Percentiles rank a stretch among this genome's conserved stretches.
Conservation (phyloP, 108 stramenopile genomes). For the Nitzschia sp. region DNA sequence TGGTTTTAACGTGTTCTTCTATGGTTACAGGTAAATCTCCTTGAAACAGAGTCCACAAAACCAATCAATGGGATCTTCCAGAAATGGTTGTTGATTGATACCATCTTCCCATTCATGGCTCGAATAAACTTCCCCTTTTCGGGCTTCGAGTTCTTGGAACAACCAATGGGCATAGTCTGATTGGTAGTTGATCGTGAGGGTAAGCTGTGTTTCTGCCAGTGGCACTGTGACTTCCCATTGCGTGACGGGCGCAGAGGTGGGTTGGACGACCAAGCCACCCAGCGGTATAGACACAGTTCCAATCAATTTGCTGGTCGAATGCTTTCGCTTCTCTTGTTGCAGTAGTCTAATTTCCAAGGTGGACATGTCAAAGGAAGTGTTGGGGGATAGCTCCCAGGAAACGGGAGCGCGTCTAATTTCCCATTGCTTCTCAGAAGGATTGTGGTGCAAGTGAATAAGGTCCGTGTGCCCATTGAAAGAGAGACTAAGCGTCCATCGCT, state of each 20-base stretch:
- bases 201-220: slow-evolving; percentile 21
- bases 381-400: slow-evolving; percentile 9
- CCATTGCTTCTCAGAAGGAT: background rate
- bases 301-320: slow-evolving; percentile 4
- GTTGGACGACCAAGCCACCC: slow-evolving; percentile 34
- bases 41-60: slow-evolving; percentile 23
- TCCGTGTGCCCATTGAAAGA: slow-evolving; percentile 34
- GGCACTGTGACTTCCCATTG: slow-evolving; percentile 29
- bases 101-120: background rate
- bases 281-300: slow-evolving; percentile 30
- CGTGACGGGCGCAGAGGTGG: slow-evolving; percentile 15
- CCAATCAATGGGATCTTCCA: slow-evolving; percentile 13
- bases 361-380: slow-evolving; percentile 5
- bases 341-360: slow-evolving; percentile 12
- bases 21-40: background rate
- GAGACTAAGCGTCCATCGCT: slow-evolving; percentile 31
- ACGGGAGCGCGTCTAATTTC: slow-evolving; percentile 15
- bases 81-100: background rate
- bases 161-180: slow-evolving; percentile 56
- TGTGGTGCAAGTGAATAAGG: slow-evolving; percentile 19
- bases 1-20: too few species aligned
- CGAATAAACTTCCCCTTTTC: slow-evolving; percentile 31
- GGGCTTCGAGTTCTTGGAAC: slow-evolving; percentile 37
- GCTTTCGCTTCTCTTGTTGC: slow-evolving; percentile 16
- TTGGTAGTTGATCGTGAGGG: slow-evolving; percentile 29